phyloP scores from a whole-genome alignment of 345 rosid species.

The Kernera saxatilis region DNA sequence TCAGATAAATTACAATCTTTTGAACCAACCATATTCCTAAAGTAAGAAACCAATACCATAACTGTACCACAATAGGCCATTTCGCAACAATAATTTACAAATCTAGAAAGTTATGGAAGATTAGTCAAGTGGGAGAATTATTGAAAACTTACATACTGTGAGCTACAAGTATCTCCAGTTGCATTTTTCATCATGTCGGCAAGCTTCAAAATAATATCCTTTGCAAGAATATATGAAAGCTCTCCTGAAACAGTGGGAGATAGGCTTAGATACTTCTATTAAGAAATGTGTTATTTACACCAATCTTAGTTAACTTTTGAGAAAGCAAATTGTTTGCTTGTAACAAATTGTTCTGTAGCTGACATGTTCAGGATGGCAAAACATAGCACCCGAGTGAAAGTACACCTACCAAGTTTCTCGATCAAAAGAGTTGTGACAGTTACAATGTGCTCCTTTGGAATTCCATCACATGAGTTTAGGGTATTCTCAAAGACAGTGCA shows the following conservation, averaged over 20 bases:
- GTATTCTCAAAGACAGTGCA: conserved; percentile 54
- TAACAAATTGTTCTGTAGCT: neutral
- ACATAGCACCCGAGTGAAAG: neutral
- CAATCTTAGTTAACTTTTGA: neutral
- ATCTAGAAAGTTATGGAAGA: neutral
- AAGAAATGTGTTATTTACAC: neutral
- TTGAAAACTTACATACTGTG: conserved; percentile 48
- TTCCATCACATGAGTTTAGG: conserved; percentile 39
- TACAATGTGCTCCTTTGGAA: conserved; percentile 58
- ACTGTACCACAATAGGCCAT: neutral
- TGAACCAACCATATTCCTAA: neutral
- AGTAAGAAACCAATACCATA: neutral
- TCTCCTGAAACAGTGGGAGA: conserved; percentile 44
- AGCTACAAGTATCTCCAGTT: conserved; percentile 30
- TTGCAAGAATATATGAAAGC: conserved; percentile 51
- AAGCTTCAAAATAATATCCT: conserved; percentile 54
- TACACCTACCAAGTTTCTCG: conserved; percentile 63
- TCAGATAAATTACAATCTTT: neutral
- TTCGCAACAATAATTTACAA: neutral
- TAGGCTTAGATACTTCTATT: neutral
- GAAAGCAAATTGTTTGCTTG: neutral
- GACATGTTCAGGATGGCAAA: neutral
- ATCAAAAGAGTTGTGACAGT: conserved; percentile 48
- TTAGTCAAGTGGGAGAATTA: neutral
- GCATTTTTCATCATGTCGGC: conserved; percentile 49